Evolutionary conservation across 192 early-diverging fungal species (phyloP).

Genomic region (Chytriomyces hyalinus): DNA sequence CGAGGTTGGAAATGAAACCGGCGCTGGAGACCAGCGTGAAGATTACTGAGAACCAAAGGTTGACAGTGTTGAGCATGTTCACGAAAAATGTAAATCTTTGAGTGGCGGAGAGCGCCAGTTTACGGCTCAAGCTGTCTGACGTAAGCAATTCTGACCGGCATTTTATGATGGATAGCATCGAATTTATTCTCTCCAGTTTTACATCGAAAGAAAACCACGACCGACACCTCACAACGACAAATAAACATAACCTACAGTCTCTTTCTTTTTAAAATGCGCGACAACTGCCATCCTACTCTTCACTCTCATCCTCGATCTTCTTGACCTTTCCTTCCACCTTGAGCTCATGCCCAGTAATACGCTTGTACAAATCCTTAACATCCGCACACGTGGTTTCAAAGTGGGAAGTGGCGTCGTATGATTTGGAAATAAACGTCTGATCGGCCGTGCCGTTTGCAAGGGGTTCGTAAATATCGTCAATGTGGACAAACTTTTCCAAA

Average conservation of each 20-base stretch:
- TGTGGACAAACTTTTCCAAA: conserved; percentile 87
- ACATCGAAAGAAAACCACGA: no score
- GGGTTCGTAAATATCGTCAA: conserved; percentile 88
- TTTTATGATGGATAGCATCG: no score
- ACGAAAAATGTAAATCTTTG: no score
- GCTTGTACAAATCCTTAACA: conserved; percentile 88
- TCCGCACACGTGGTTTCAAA: conserved; percentile 98
- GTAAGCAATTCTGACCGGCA: no score
- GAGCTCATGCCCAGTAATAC: conserved; percentile 61
- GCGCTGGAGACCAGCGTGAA: not conserved
- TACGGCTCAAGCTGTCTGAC: no score
- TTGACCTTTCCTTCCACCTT: conserved; percentile 65
- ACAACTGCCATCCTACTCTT: not conserved
- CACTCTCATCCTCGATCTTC: conserved; percentile 53
- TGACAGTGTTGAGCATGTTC: not conserved
- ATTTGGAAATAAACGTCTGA: conserved; percentile 87
- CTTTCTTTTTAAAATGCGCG: no score
- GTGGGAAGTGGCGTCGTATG: conserved; percentile 98
- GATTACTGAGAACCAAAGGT: not conserved
- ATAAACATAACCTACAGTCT: no score
- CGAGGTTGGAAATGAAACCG: not conserved
- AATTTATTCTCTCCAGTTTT: no score
- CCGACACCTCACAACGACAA: no score
- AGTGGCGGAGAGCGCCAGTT: no score
- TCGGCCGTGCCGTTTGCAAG: conserved; percentile 77